A percentile compares a stretch with the other conserved stretches of the same genome.
phyloP scores from a whole-genome alignment of 805 yeast species.

The Candida fluviatilis region DNA sequence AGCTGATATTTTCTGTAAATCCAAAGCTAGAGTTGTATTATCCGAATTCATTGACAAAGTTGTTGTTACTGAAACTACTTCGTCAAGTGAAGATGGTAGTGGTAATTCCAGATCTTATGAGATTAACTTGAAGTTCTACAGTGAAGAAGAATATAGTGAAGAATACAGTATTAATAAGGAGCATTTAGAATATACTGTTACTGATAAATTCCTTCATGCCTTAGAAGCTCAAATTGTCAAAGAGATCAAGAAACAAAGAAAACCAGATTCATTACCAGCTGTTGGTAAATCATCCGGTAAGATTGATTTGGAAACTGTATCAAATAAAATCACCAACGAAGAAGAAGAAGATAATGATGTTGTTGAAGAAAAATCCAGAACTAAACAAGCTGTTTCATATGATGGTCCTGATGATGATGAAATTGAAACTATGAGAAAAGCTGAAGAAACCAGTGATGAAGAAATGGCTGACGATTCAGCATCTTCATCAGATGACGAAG shows the following conservation, averaged over 20 bases:
- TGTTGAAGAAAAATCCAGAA: constrained; percentile 58
- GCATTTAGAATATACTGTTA: constrained; percentile 68
- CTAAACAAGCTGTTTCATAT: constrained; percentile 85
- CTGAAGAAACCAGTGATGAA: constrained; percentile 74
- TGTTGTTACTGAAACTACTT: constrained; percentile 83
- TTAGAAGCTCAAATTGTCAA: constrained; percentile 72
- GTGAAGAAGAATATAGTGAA: constrained; percentile 67
- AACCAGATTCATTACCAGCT: constrained; percentile 51
- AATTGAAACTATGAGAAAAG: constrained; percentile 81
- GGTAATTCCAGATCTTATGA: constrained; percentile 66
- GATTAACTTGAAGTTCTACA: constrained; percentile 71
- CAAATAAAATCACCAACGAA: constrained; percentile 24
- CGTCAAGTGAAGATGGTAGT: constrained; percentile 44
- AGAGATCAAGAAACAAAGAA: constrained; percentile 80
- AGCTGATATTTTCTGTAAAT: constrained; percentile 91
- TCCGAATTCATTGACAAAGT: constrained; percentile 88
- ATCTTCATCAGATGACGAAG: constrained; percentile 32
- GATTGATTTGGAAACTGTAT: constrained; percentile 41
- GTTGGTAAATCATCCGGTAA: constrained; percentile 71
- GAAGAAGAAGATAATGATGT: constrained; percentile 54
- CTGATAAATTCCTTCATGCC: constrained; percentile 58
- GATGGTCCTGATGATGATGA: constrained; percentile 97
- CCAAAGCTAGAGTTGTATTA: constrained; percentile 76
- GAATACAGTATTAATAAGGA: constrained; percentile 87
- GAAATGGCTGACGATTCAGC: constrained; percentile 40